Evolutionary conservation across 495 filamentous ascomycete species (phyloP).

Genomic region (Pyrenula aspistea): DNA sequence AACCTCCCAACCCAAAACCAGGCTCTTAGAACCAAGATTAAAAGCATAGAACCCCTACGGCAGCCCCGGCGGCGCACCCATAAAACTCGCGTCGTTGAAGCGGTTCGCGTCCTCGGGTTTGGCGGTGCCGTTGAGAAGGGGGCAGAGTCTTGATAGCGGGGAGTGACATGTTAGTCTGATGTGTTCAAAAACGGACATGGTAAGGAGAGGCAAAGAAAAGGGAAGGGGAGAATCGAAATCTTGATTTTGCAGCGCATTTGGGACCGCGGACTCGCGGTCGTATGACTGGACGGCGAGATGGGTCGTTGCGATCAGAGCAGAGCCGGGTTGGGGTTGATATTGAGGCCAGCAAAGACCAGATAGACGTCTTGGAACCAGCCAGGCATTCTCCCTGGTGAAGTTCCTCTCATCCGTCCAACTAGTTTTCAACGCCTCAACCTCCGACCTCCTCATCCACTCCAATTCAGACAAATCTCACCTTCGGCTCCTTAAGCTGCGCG

Average conservation of each 20-base stretch:
- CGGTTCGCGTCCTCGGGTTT: conserved; percentile 48
- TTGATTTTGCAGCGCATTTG: neutral
- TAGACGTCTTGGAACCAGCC: neutral
- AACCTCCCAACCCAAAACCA: too few species aligned
- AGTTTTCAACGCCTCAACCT: too few species aligned
- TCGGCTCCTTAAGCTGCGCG: neutral
- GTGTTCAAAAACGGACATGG: neutral
- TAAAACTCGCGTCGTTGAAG: conserved; percentile 38
- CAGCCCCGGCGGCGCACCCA: conserved; percentile 28
- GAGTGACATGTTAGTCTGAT: conserved; percentile 12
- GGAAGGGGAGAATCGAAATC: conserved; percentile 1
- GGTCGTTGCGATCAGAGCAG: too few species aligned
- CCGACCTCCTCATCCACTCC: too few species aligned
- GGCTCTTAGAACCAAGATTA: too few species aligned
- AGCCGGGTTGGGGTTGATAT: too few species aligned
- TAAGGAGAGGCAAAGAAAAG: conserved; percentile 8
- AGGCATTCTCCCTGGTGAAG: neutral
- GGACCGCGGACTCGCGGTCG: too few species aligned
- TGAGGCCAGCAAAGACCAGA: too few species aligned
- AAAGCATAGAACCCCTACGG: too few species aligned
- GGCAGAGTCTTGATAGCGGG: conserved; percentile 54
- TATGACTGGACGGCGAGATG: too few species aligned
- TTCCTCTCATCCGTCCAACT: neutral
- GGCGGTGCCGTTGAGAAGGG: conserved; percentile 77
- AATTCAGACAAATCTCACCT: neutral